phyloP scores from a whole-genome alignment of 2,329 filamentous ascomycete species.

The Penicillium sumatraense region DNA sequence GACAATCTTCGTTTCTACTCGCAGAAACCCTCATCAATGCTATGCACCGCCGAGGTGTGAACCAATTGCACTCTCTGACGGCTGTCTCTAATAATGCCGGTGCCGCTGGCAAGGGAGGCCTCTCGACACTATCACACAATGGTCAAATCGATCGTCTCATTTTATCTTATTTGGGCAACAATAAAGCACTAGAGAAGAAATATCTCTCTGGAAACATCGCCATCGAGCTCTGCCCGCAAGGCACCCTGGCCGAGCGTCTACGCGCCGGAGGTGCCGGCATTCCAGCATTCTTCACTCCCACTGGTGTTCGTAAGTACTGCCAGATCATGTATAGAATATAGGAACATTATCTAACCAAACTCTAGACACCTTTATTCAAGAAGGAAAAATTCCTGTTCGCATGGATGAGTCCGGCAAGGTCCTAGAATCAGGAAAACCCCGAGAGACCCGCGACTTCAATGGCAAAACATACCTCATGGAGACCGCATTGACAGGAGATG shows the following conservation, averaged over 20 bases:
- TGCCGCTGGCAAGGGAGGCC: conserved; percentile 67
- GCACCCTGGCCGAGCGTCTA: conserved; percentile 57
- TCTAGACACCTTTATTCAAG: conserved; percentile 42
- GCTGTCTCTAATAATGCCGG: conserved; percentile 84
- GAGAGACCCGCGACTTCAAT: conserved; percentile 74
- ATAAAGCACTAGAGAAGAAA: conserved; percentile 75
- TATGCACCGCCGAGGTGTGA: conserved; percentile 63
- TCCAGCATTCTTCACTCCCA: conserved; percentile 80
- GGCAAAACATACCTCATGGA: conserved; percentile 78
- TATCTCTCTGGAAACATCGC: conserved; percentile 76
- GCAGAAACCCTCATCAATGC: conserved; percentile 73
- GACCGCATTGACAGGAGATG: conserved; percentile 74
- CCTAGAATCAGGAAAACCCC: conserved; percentile 67
- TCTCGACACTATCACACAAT: conserved; percentile 69
- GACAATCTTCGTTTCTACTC: background rate
- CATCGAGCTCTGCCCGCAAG: conserved; percentile 77
- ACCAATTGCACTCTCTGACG: conserved; percentile 64
- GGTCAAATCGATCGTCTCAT: conserved; percentile 75
- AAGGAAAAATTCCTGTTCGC: conserved; percentile 66
- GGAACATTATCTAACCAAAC: background rate
- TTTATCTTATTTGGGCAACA: conserved; percentile 75
- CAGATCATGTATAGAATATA: background rate
- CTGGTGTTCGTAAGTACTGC: conserved; percentile 64
- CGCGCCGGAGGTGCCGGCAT: conserved; percentile 76
- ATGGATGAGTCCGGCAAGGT: conserved; percentile 83